phyloP scores from a whole-genome alignment of 768 basidiomycete species.

The Kwoniella dendrophila region DNA sequence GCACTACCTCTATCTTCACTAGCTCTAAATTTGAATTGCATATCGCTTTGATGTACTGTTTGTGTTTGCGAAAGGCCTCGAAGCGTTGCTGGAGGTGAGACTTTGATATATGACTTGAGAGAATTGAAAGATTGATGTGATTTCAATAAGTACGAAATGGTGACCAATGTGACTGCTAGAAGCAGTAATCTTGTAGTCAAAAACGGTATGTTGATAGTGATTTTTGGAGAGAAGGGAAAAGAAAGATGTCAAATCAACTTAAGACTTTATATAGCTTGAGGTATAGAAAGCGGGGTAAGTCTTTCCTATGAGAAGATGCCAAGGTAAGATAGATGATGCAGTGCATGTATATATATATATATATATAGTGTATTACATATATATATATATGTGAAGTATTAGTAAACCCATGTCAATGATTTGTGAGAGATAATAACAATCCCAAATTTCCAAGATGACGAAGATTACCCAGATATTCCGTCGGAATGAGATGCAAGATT shows the following conservation, averaged over 20 bases:
- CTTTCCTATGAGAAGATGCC: too few relatives aligned
- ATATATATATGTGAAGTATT: constrained; percentile 10
- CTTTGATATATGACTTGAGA: not conserved
- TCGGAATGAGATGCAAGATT: constrained; percentile 1
- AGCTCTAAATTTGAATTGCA: constrained; percentile 57
- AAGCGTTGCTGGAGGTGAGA: not conserved
- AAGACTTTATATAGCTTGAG: too few relatives aligned
- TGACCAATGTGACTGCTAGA: constrained; percentile 3
- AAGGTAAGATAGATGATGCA: too few relatives aligned
- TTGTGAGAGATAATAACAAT: too few relatives aligned
- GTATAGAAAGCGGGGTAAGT: too few relatives aligned
- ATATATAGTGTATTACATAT: too few relatives aligned
- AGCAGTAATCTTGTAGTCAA: not conserved
- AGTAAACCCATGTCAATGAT: constrained; percentile 1
- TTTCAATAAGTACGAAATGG: constrained; percentile 1
- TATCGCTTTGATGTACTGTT: constrained; percentile 32
- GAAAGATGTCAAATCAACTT: too few relatives aligned
- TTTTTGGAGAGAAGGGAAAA: too few relatives aligned
- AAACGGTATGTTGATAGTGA: not conserved
- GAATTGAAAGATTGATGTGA: not conserved
- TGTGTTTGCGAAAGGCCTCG: not conserved
- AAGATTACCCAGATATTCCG: constrained; percentile 1
- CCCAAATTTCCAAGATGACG: too few relatives aligned
- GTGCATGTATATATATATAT: too few relatives aligned
- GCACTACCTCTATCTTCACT: constrained; percentile 71